These are phyloP conservation scores for Fraxinus platypoda DNA, from an alignment of 305 asterid species.

Conservation along the genomic window DNA sequence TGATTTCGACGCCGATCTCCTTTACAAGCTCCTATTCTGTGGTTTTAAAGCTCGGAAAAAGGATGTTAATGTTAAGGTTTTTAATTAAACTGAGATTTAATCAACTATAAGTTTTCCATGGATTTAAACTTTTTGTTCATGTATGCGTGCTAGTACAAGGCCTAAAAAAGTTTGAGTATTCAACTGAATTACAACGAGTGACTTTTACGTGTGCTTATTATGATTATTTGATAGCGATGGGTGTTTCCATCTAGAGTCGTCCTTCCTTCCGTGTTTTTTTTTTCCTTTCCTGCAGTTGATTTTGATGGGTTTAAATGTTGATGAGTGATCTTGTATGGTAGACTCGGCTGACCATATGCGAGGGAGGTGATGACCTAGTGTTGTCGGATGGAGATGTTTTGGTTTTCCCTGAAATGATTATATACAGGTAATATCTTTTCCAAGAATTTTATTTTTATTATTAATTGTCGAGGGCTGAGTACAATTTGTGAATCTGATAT, in stretches of 20 bases:
- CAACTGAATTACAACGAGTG: neutral
- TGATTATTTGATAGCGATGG: neutral
- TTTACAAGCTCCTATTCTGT: neutral
- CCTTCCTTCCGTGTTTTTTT: neutral
- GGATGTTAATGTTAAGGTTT: neutral
- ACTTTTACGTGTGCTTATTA: neutral
- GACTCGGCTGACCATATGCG: conserved; percentile 84
- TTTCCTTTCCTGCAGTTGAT: neutral
- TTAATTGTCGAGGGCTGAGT: neutral
- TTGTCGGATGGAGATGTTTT: conserved; percentile 80
- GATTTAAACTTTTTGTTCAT: neutral
- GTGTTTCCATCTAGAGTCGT: neutral
- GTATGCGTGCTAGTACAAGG: neutral
- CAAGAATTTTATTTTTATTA: neutral
- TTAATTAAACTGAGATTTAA: neutral
- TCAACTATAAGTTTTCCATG: neutral
- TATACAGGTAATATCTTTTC: conserved; percentile 57
- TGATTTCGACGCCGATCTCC: neutral
- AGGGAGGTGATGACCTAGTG: conserved; percentile 51
- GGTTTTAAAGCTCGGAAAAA: neutral
- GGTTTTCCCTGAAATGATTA: conserved; percentile 76
- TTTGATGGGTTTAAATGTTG: neutral
- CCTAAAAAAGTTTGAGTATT: neutral
- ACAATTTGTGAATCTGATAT: neutral
- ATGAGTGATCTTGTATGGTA: conserved; percentile 32